Conservation (phyloP, 2,329 filamentous ascomycete species). For the Clarireedia hainanense region DNA sequence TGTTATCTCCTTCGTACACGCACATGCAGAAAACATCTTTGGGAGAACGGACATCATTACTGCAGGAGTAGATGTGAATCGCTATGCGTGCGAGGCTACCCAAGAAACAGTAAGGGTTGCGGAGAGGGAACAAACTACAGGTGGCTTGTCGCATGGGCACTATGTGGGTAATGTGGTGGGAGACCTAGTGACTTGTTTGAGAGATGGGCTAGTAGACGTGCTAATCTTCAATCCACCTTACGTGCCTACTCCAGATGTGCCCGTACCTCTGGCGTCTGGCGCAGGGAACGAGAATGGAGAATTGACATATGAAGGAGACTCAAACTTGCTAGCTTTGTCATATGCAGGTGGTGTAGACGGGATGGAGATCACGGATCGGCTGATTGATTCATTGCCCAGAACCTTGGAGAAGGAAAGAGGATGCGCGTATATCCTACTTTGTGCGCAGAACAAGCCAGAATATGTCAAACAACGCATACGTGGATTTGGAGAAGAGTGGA, state of each 20-base stretch:
- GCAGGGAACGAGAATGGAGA: conserved; percentile 22
- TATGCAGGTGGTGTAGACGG: conserved; percentile 86
- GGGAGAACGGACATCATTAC: conserved; percentile 63
- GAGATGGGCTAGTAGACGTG: conserved; percentile 60
- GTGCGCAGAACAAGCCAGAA: conserved; percentile 80
- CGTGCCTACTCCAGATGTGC: conserved; percentile 66
- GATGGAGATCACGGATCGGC: conserved; percentile 84
- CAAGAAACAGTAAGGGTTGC: conserved; percentile 55
- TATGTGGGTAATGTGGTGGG: conserved; percentile 62
- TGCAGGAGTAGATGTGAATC: conserved; percentile 77
- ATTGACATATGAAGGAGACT: conserved; percentile 65
- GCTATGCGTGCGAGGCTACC: conserved; percentile 73
- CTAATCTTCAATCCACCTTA: conserved; percentile 97
- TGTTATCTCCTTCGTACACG: conserved; percentile 79
- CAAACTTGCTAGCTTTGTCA: conserved; percentile 72
- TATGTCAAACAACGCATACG: conserved; percentile 58
- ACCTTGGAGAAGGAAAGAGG: conserved; percentile 57
- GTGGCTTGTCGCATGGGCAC: conserved; percentile 32
- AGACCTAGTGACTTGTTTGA: conserved; percentile 60
- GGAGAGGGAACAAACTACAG: conserved; percentile 30
- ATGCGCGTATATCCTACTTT: conserved; percentile 83
- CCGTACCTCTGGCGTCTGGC: conserved; percentile 47
- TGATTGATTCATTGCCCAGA: conserved; percentile 61
- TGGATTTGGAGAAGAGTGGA: conserved; percentile 56
- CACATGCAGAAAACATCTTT: conserved; percentile 66